Evolutionary conservation across 352 stramenopile genomes (phyloP).

Genomic region (Globisporangium heterothallicum): DNA sequence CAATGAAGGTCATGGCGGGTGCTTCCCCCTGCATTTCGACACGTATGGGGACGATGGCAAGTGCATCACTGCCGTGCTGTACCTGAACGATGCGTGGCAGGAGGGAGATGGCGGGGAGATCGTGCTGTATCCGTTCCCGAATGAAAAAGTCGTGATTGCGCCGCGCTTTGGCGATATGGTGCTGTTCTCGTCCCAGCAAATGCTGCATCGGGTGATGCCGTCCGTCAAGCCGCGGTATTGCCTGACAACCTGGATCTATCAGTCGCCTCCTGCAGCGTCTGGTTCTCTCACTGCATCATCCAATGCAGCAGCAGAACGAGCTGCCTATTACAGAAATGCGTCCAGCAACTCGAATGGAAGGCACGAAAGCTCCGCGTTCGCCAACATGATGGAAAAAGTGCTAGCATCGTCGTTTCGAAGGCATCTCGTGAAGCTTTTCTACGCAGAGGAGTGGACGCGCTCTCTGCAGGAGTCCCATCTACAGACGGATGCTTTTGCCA

Average conservation of each 20-base stretch:
- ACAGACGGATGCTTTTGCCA: constrained; percentile 39
- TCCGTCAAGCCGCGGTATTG: constrained; percentile 39
- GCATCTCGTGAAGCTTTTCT: constrained; percentile 54
- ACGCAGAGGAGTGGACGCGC: constrained; percentile 45
- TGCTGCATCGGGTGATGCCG: constrained; percentile 74
- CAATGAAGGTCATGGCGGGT: constrained; percentile 69
- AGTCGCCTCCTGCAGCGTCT: constrained; percentile 11
- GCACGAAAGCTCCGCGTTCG: constrained; percentile 11
- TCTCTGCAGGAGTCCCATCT: constrained; percentile 59
- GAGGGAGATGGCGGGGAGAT: constrained; percentile 72
- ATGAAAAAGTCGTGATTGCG: constrained; percentile 32
- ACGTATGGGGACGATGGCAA: constrained; percentile 80
- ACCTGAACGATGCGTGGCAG: constrained; percentile 79
- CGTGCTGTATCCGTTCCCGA: constrained; percentile 75
- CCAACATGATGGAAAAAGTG: constrained; percentile 42
- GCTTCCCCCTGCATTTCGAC: constrained; percentile 86
- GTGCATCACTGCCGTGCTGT: constrained; percentile 77
- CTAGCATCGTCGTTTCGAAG: constrained; percentile 52
- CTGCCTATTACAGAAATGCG: constrained; percentile 17
- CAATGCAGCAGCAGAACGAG: constrained; percentile 18
- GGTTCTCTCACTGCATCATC: no score
- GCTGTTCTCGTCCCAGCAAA: constrained; percentile 74
- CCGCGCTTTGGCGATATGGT: constrained; percentile 64
- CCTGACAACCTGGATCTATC: constrained; percentile 74
- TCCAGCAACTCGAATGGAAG: background rate